Percentiles rank a stretch among this genome's conserved stretches.
Conservation (phyloP, 495 filamentous ascomycete species). For the Penicillium odoratum region DNA sequence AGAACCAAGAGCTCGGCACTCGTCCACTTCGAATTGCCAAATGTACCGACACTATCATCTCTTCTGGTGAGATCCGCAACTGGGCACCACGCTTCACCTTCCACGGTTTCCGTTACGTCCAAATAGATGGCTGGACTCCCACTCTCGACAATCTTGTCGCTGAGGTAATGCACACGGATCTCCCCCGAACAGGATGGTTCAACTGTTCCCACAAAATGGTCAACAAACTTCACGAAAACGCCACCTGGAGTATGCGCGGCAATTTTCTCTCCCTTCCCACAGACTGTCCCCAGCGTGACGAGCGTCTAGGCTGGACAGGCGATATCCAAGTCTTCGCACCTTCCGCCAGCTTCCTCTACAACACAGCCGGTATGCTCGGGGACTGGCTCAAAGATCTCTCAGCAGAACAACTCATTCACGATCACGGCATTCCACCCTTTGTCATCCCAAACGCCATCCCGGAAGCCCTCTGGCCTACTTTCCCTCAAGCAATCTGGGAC, state of each 20-base stretch:
- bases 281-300: conserved; percentile 58
- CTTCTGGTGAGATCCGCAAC: conserved; percentile 18
- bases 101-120: conserved; percentile 57
- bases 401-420: conserved; percentile 35
- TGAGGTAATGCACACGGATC: conserved; percentile 52
- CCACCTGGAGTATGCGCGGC: conserved; percentile 53
- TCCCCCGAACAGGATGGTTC: conserved; percentile 49
- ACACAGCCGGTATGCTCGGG: conserved; percentile 48
- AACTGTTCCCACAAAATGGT: conserved; percentile 46
- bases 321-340: conserved; percentile 54
- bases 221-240: conserved; percentile 52
- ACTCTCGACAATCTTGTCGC: conserved; percentile 38
- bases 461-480: conserved; percentile 25
- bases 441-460: conserved; percentile 43
- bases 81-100: conserved; percentile 50
- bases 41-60: conserved; percentile 43
- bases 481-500: conserved; percentile 45
- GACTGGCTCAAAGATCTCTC: conserved; percentile 50
- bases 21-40: conserved; percentile 50
- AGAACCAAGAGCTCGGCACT: conserved; percentile 50
- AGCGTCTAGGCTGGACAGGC: conserved; percentile 59
- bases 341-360: conserved; percentile 52
- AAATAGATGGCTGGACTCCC: conserved; percentile 47
- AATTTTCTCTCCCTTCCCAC: conserved; percentile 58
- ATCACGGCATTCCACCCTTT: conserved; percentile 32